Percentiles rank a stretch among this genome's conserved stretches.
These are phyloP conservation scores for Chrysanthemum lavandulifolium DNA, from an alignment of 129 eudicot species.

Conservation along the genomic window DNA sequence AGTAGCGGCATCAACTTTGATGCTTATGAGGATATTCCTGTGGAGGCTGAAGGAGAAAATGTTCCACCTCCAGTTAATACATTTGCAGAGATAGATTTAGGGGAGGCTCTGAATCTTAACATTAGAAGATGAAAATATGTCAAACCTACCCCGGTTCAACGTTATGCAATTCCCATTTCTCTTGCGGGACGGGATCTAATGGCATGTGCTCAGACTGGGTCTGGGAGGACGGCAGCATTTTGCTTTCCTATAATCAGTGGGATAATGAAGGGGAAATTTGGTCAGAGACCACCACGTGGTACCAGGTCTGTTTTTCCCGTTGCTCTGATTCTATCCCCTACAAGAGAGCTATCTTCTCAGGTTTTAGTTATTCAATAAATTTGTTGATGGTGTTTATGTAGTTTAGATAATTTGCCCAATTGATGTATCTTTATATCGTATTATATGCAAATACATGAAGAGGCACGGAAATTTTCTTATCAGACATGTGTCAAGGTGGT, in stretches of 20 bases:
- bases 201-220: slow-evolving; percentile 93
- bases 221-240: slow-evolving; percentile 84
- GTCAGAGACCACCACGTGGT: slow-evolving; percentile 51
- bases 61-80: slow-evolving; percentile 80
- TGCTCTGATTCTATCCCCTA: slow-evolving; percentile 77
- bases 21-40: slow-evolving; percentile 89
- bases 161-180: slow-evolving; percentile 71
- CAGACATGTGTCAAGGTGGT: slow-evolving; percentile 88
- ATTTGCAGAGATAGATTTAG: slow-evolving; percentile 78
- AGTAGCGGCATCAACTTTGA: slow-evolving; percentile 69
- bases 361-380: neutral
- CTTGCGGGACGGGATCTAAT: slow-evolving; percentile 75
- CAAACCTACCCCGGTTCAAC: slow-evolving; percentile 82
- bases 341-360: slow-evolving; percentile 60
- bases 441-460: slow-evolving; percentile 71
- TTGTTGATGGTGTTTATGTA: neutral
- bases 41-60: slow-evolving; percentile 70
- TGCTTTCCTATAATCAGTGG: slow-evolving; percentile 88
- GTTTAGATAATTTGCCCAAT: neutral
- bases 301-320: slow-evolving; percentile 58
- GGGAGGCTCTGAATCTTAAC: slow-evolving; percentile 63
- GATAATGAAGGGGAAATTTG: slow-evolving; percentile 49
- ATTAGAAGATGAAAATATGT: slow-evolving; percentile 77
- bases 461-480: slow-evolving; percentile 72
- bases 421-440: slow-evolving; percentile 1